phyloP scores from a whole-genome alignment of 305 asterid species.

The Rubia balearica region DNA sequence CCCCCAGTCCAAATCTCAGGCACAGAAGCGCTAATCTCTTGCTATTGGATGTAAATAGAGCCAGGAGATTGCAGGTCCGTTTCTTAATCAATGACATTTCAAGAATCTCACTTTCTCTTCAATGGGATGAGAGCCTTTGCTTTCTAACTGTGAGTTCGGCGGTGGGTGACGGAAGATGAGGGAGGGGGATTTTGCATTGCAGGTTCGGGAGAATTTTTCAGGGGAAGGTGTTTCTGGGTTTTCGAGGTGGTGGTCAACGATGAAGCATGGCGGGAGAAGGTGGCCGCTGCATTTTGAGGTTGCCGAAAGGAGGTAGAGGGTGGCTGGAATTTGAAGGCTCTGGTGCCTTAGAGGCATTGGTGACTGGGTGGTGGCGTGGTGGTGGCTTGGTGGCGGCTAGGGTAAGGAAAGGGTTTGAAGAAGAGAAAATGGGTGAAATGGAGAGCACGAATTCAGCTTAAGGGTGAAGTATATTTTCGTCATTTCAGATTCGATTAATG shows the following conservation, averaged over 20 bases:
- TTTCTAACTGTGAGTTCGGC: slow-evolving; percentile 21
- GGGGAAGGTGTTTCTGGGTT: slow-evolving; percentile 24
- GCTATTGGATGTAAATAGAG: slow-evolving; percentile 41
- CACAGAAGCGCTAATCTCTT: slow-evolving; percentile 24
- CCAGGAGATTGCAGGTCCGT: slow-evolving; percentile 77
- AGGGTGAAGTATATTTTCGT: too few species aligned
- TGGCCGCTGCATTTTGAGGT: slow-evolving; percentile 21
- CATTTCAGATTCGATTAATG: too few species aligned
- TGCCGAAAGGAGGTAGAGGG: slow-evolving; percentile 22
- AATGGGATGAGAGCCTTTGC: slow-evolving; percentile 20
- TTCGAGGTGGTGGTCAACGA: slow-evolving; percentile 25
- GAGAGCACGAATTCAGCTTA: too few species aligned
- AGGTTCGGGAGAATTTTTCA: slow-evolving; percentile 37
- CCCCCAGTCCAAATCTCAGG: slow-evolving; percentile 28
- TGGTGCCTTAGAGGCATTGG: too few species aligned
- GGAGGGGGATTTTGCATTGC: slow-evolving; percentile 62
- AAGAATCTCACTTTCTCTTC: slow-evolving; percentile 50
- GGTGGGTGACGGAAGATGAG: slow-evolving; percentile 59
- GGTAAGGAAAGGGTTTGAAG: too few species aligned
- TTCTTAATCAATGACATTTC: slow-evolving; percentile 45
- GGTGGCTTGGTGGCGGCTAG: too few species aligned
- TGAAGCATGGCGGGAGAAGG: slow-evolving; percentile 25
- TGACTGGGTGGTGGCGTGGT: too few species aligned
- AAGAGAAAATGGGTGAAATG: too few species aligned
- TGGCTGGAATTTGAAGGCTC: slow-evolving; percentile 14